A percentile compares a stretch with the other conserved stretches of the same genome.
Evolutionary conservation across 2,329 filamentous ascomycete species (phyloP).

Genomic region (Penicillium griseofulvum): DNA sequence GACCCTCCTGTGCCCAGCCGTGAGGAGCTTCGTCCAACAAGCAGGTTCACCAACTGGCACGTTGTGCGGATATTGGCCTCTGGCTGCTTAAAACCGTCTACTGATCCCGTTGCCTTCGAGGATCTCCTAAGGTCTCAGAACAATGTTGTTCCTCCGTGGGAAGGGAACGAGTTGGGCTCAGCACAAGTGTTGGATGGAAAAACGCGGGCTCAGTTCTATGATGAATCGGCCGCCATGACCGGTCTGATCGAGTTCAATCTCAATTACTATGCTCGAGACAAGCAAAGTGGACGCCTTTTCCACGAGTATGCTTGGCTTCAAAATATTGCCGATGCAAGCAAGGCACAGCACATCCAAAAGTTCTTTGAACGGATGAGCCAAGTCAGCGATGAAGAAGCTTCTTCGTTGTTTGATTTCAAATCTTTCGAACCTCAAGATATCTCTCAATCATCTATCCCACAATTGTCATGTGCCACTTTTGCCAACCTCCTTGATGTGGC

Average conservation of each 20-base stretch:
- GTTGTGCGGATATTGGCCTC: conserved; percentile 54
- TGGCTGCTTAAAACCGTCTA: conserved; percentile 45
- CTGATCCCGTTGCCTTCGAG: conserved; percentile 46
- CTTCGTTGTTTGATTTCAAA: conserved; percentile 20
- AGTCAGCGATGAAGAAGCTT: conserved; percentile 7
- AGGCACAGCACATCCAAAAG: conserved; percentile 32
- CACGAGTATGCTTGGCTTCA: conserved; percentile 34
- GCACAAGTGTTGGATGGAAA: conserved; percentile 23
- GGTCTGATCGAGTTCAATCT: conserved; percentile 36
- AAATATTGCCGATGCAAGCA: conserved; percentile 36
- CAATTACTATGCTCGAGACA: conserved; percentile 23
- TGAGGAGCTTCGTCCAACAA: conserved; percentile 28
- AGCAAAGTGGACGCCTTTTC: conserved; percentile 30
- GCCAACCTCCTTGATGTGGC: conserved; percentile 53
- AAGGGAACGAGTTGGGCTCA: conserved; percentile 18
- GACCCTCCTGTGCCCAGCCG: conserved; percentile 16
- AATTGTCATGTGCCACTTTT: conserved; percentile 48
- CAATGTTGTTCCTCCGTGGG: conserved; percentile 35
- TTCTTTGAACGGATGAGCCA: conserved; percentile 29
- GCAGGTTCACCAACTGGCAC: conserved; percentile 36
- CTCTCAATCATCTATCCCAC: conserved; percentile 33
- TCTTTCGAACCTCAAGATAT: conserved; percentile 16
- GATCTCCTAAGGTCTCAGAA: conserved; percentile 37
- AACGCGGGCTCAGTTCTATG: conserved; percentile 30
- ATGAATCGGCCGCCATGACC: conserved; percentile 33